Conservation (phyloP, 2,329 filamentous ascomycete genomes). For the Arthroderma uncinatum region DNA sequence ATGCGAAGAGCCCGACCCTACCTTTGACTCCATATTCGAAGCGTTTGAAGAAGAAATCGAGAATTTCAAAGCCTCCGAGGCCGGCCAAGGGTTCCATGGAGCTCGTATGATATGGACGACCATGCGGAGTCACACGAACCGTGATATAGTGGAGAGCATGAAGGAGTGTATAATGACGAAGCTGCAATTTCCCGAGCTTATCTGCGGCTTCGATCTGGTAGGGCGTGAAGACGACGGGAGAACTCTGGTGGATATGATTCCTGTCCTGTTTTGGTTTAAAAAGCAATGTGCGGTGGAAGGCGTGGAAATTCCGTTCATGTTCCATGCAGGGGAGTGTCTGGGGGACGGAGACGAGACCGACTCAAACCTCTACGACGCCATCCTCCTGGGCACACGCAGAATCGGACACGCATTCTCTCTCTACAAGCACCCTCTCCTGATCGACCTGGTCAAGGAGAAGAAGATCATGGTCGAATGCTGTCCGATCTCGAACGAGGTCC, state of each 20-base stretch:
- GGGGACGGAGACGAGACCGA: slow-evolving; percentile 68
- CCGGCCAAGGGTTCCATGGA: slow-evolving; percentile 71
- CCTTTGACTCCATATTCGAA: slow-evolving; percentile 59
- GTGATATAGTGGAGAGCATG: slow-evolving; percentile 66
- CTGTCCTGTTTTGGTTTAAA: slow-evolving; percentile 86
- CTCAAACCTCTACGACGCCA: slow-evolving; percentile 76
- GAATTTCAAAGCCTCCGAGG: slow-evolving; percentile 58
- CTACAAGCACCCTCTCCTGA: slow-evolving; percentile 80
- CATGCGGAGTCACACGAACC: slow-evolving; percentile 53
- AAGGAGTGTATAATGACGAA: slow-evolving; percentile 78
- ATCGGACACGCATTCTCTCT: slow-evolving; percentile 85
- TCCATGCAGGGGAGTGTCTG: slow-evolving; percentile 83
- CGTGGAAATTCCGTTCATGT: slow-evolving; percentile 84
- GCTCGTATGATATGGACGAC: slow-evolving; percentile 75
- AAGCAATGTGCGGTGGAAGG: slow-evolving; percentile 68
- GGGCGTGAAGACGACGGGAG: slow-evolving; percentile 75
- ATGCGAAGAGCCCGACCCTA: slow-evolving; percentile 53
- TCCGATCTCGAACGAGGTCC: slow-evolving; percentile 80
- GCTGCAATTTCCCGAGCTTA: slow-evolving; percentile 30
- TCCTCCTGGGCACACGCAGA: slow-evolving; percentile 73
- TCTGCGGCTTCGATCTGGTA: slow-evolving; percentile 69
- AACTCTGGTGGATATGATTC: slow-evolving; percentile 63
- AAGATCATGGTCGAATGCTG: slow-evolving; percentile 82
- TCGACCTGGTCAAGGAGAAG: slow-evolving; percentile 80
- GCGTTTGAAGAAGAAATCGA: slow-evolving; percentile 70